Evolutionary conservation across 108 stramenopile genomes (phyloP).

Genomic region (Cyclotella choctawhatcheeana): DNA sequence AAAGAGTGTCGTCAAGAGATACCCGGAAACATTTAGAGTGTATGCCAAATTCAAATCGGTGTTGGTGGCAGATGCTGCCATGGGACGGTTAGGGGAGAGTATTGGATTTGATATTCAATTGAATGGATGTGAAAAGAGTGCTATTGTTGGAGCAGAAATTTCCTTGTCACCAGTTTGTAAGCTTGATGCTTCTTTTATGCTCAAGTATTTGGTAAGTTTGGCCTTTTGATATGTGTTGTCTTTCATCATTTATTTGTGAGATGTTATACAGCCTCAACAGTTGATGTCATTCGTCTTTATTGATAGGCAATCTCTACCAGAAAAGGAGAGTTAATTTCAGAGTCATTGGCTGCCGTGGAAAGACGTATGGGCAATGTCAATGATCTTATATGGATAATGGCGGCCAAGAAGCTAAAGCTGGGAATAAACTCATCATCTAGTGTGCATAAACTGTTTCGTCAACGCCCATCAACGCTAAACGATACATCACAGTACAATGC

Average conservation of each 20-base stretch:
- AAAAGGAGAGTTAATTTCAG: constrained; percentile 28
- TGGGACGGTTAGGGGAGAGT: constrained; percentile 71
- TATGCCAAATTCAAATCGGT: constrained; percentile 66
- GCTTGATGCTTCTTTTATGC: constrained; percentile 43
- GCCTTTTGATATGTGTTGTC: neutral
- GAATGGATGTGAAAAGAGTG: neutral
- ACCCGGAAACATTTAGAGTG: constrained; percentile 52
- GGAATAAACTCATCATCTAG: neutral
- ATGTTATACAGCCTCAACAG: too few relatives aligned
- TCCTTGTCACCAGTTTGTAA: constrained; percentile 35
- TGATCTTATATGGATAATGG: constrained; percentile 39
- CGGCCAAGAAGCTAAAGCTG: constrained; percentile 32
- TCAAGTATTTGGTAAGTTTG: constrained; percentile 39
- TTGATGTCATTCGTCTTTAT: neutral
- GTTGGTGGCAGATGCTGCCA: constrained; percentile 63
- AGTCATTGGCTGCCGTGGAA: constrained; percentile 26
- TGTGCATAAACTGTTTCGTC: neutral
- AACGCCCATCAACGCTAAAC: constrained; percentile 13
- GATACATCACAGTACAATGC: constrained; percentile 35
- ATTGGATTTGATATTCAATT: constrained; percentile 43
- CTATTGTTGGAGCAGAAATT: constrained; percentile 44
- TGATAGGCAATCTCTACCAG: constrained; percentile 30
- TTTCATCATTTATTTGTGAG: constrained; percentile 6
- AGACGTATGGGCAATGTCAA: constrained; percentile 17
- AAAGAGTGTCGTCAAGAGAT: constrained; percentile 21